phyloP scores from a whole-genome alignment of 805 yeast species.

The Kodamaea leandrae region DNA sequence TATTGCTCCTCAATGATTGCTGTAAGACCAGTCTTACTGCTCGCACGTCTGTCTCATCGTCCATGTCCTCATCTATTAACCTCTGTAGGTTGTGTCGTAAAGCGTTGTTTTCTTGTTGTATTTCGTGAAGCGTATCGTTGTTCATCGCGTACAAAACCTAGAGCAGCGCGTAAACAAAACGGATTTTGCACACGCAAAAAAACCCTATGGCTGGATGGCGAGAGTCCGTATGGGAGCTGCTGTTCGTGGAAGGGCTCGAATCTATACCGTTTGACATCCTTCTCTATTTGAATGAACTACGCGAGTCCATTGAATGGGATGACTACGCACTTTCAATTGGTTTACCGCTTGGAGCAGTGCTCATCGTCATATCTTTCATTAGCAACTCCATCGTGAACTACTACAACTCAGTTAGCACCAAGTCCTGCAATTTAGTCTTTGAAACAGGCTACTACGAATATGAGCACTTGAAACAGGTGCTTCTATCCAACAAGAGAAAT shows the following conservation, averaged over 20 bases:
- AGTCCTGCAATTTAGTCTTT: conserved; percentile 33
- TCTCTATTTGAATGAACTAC: conserved; percentile 34
- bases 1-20: no score
- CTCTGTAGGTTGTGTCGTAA: no score
- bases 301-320: conserved; percentile 43
- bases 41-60: no score
- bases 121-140: neutral
- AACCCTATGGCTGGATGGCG: conserved; percentile 5
- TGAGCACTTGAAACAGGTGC: conserved; percentile 24
- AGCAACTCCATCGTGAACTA: conserved; percentile 23
- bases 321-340: conserved; percentile 29
- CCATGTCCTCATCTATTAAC: no score
- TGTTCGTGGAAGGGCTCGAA: conserved; percentile 28
- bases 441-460: conserved; percentile 34
- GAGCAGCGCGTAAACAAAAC: neutral
- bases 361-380: conserved; percentile 20
- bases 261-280: conserved; percentile 35
- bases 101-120: conserved; percentile 6
- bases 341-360: conserved; percentile 28
- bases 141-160: neutral
- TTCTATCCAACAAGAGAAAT: conserved; percentile 6
- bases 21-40: no score
- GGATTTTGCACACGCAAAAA: no score
- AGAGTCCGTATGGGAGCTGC: conserved; percentile 24
- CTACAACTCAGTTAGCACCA: conserved; percentile 25